phyloP scores from a whole-genome alignment of 225 moss, liverwort and hornwort genomes.

The Ulota crispa region DNA sequence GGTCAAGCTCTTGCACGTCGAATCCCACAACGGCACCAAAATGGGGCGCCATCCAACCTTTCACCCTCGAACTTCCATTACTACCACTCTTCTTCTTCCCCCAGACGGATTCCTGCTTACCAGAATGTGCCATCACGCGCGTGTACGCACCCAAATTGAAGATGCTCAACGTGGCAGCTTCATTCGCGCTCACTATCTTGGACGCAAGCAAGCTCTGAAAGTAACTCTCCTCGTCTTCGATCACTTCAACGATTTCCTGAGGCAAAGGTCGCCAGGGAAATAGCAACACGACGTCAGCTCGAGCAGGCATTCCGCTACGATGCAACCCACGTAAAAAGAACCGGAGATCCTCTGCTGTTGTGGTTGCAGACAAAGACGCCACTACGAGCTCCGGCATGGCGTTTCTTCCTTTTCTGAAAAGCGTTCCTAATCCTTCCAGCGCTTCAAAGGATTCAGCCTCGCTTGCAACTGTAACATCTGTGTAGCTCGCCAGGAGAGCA shows the following conservation, averaged over 20 bases:
- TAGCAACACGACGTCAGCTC: conserved; percentile 71
- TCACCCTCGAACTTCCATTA: neutral
- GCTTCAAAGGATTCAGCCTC: neutral
- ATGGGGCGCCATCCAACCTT: neutral
- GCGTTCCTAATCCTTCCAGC: conserved; percentile 68
- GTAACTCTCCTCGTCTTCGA: conserved; percentile 59
- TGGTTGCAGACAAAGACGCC: conserved; percentile 61
- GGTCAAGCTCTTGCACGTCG: conserved; percentile 53
- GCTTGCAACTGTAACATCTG: neutral
- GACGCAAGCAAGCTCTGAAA: conserved; percentile 40
- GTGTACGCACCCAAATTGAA: conserved; percentile 31
- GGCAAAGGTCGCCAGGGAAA: conserved; percentile 53
- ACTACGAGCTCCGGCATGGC: conserved; percentile 69
- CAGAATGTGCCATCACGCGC: conserved; percentile 4
- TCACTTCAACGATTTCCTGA: conserved; percentile 21
- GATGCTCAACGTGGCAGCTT: conserved; percentile 18
- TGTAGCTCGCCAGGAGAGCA: neutral
- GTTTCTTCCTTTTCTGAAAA: conserved; percentile 57
- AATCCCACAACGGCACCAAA: conserved; percentile 46
- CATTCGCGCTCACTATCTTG: neutral
- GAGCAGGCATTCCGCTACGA: conserved; percentile 76
- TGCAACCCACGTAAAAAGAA: conserved; percentile 73
- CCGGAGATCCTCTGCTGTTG: conserved; percentile 51
- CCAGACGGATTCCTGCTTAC: conserved; percentile 31
- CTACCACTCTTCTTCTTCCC: neutral